Base-by-base conservation (phyloP, 1,284 basidiomycete genomes). In the Wolfiporia cocos region DNA sequence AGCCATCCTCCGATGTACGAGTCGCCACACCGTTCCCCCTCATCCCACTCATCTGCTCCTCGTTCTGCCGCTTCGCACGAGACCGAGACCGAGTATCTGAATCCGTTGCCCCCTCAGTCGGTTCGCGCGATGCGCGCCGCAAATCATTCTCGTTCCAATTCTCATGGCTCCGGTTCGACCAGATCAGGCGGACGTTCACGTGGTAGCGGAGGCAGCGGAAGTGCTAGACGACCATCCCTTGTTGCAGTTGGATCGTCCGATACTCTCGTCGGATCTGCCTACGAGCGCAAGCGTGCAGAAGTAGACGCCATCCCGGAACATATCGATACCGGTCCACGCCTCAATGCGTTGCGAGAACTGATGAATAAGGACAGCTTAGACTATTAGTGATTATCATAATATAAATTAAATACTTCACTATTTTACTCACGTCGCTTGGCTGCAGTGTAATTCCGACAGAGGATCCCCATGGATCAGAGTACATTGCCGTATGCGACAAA, bases 391-490 rank as follows among this genome's bases (percentile, higher is more conserved):
- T 87, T 78, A 26, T 42, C n/a, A n/a, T n/a, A n/a, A n/a, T n/a
- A n/a, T n/a, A n/a, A n/a, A n/a, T n/a, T n/a, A n/a, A n/a, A n/a
- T n/a, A n/a, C n/a, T n/a, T n/a, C n/a, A n/a, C n/a, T n/a, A n/a
- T n/a, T n/a, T n/a, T n/a, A n/a, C n/a, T n/a, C n/a, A n/a, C n/a
- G n/a, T n/a, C n/a, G n/a, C n/a, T n/a, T n/a, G n/a, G n/a, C n/a
- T 12, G 15, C 51, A 85, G 81, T 52, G 58, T 87, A 43, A 68
- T 95, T 23, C 88, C 91, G 1, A 83, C 78, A 41, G 88, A 91
- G 59, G 92, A 96, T 60, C 85, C 91, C 9, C 92, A 96, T 60
- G 81, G 81, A 44, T 92, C 90, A 3, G 93, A 96, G 61, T 92
- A 90, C 49, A 83, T 93, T 10, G 81, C 89, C 6, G 62, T 73